Conservation (phyloP, 1,139 yeast genomes). For the Diutina siamensis region DNA sequence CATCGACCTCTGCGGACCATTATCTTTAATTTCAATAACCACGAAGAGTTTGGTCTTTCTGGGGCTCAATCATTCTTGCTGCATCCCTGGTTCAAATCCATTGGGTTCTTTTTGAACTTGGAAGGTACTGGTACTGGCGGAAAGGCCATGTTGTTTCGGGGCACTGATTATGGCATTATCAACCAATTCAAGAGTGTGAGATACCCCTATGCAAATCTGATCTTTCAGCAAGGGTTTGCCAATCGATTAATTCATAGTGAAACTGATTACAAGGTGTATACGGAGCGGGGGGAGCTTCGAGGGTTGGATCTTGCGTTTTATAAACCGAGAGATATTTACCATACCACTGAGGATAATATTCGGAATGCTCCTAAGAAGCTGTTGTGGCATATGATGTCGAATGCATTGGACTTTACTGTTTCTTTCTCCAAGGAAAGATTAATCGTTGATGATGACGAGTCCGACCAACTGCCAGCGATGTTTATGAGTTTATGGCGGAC, state of each 20-base stretch:
- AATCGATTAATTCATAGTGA: conserved; percentile 64
- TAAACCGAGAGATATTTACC: conserved; percentile 73
- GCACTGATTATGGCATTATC: conserved; percentile 64
- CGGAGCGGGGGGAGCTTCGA: conserved; percentile 48
- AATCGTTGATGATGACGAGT: conserved; percentile 16
- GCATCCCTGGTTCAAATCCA: conserved; percentile 63
- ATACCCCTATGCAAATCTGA: conserved; percentile 67
- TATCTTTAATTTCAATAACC: conserved; percentile 75
- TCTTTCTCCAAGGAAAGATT: conserved; percentile 28
- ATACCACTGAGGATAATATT: conserved; percentile 65
- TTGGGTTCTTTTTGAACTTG: conserved; percentile 61
- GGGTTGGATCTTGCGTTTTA: conserved; percentile 64
- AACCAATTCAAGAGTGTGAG: conserved; percentile 34
- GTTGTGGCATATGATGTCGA: conserved; percentile 73
- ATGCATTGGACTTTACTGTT: conserved; percentile 46
- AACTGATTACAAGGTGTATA: conserved; percentile 74
- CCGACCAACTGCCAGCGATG: conserved; percentile 33
- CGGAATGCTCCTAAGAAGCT: conserved; percentile 52
- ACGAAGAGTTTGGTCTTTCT: conserved; percentile 80
- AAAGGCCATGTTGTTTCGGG: conserved; percentile 70
- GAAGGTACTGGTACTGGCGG: conserved; percentile 98
- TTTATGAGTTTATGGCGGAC: conserved; percentile 52
- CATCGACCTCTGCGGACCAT: conserved; percentile 59
- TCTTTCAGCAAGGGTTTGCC: conserved; percentile 76
- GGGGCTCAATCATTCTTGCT: conserved; percentile 70